phyloP scores from a whole-genome alignment of 2,329 filamentous ascomycete genomes.

The Beauveria medogensis region DNA sequence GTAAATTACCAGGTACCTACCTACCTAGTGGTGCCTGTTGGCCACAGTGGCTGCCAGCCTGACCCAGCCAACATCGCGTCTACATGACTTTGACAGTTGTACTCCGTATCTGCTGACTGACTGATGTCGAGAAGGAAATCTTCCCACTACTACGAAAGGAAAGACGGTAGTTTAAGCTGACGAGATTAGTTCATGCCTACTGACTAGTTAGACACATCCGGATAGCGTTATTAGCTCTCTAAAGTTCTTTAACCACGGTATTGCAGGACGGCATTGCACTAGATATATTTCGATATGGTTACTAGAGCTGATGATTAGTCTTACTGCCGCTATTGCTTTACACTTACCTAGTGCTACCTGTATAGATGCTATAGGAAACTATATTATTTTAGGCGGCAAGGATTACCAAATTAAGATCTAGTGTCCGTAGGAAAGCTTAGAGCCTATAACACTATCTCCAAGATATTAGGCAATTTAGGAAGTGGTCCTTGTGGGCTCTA shows the following conservation, averaged over 20 bases:
- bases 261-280: background rate
- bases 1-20: no score
- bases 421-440: background rate
- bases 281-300: background rate
- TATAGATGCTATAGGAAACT: background rate
- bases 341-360: background rate
- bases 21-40: no score
- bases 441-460: background rate
- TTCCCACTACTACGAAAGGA: background rate
- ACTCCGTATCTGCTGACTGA: no score
- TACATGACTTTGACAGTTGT: no score
- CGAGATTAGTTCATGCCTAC: no score
- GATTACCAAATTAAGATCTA: background rate
- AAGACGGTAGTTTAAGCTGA: background rate
- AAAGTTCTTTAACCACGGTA: background rate
- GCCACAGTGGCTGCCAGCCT: no score
- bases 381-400: background rate
- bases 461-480: background rate
- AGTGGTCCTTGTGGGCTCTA: background rate
- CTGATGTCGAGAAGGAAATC: no score
- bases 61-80: no score
- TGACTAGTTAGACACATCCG: no score
- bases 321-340: background rate
- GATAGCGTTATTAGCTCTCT: no score
- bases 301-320: background rate